phyloP scores from a whole-genome alignment of 2,329 filamentous ascomycete genomes.

The Penicillium sp. region DNA sequence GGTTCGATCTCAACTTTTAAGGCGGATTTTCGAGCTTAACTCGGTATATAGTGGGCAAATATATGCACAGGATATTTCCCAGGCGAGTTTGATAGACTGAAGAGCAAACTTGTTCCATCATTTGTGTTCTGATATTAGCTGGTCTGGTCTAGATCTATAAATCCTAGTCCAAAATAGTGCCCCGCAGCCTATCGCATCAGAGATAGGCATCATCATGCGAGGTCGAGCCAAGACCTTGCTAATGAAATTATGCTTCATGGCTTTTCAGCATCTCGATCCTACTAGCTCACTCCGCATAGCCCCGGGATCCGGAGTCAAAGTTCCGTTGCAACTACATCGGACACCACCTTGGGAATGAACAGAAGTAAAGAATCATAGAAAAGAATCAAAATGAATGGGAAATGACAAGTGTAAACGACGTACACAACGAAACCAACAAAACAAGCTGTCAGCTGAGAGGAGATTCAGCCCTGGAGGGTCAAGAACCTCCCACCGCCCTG shows the following conservation, averaged over 20 bases:
- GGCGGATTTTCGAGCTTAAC: no score
- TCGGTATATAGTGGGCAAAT: no score
- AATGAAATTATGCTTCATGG: neutral
- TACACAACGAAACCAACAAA: neutral
- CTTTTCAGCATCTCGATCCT: neutral
- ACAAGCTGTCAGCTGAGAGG: neutral
- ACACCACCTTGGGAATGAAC: neutral
- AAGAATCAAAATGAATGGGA: no score
- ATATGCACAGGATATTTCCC: no score
- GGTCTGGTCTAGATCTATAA: neutral
- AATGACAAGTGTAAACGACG: neutral
- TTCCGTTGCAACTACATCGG: neutral
- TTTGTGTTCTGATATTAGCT: neutral
- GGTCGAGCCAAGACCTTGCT: constrained; percentile 2
- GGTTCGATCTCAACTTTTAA: no score
- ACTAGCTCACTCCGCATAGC: neutral
- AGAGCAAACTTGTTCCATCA: neutral
- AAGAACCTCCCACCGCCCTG: constrained; percentile 14
- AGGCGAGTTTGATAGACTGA: neutral
- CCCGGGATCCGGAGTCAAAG: neutral
- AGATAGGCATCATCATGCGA: neutral
- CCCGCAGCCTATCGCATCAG: neutral
- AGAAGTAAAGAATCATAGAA: neutral
- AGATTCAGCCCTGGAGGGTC: constrained; percentile 6
- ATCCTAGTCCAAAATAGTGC: neutral